A percentile compares a stretch with the other conserved stretches of the same genome.
Conservation (phyloP, 352 stramenopile species). For the Pythium aristosporum region DNA sequence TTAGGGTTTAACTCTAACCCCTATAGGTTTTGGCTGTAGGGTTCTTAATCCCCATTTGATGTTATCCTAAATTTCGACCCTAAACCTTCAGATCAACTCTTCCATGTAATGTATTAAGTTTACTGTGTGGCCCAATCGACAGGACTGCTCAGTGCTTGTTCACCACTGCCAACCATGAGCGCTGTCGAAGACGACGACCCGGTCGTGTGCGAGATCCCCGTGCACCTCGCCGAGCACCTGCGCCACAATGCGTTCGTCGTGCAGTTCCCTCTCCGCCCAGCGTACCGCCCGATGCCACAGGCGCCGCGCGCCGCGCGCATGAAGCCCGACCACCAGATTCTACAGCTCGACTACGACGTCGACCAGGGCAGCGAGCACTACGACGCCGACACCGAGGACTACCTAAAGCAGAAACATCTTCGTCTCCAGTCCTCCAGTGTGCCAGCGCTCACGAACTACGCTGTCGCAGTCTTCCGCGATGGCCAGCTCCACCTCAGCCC, state of each 20-base stretch:
- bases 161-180: conserved; percentile 8
- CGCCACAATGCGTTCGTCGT: conserved; percentile 76
- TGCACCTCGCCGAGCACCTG: conserved; percentile 74
- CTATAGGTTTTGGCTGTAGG: no score
- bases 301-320: conserved; percentile 56
- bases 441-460: conserved; percentile 74
- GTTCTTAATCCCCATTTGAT: no score
- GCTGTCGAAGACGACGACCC: conserved; percentile 61
- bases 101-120: no score
- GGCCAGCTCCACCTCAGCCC: conserved; percentile 81
- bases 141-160: no score
- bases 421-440: conserved; percentile 64
- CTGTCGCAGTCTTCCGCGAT: conserved; percentile 74
- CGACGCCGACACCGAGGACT: conserved; percentile 78
- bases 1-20: no score
- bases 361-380: conserved; percentile 73
- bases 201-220: conserved; percentile 79
- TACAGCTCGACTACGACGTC: conserved; percentile 78
- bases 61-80: no score
- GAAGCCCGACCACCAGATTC: conserved; percentile 72
- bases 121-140: no score
- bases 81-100: no score
- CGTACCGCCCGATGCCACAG: conserved; percentile 72
- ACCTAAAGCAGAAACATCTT: conserved; percentile 72
- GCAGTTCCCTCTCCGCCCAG: conserved; percentile 77